Conservation (phyloP, 306 rosid species). For the Prunus dulcis region DNA sequence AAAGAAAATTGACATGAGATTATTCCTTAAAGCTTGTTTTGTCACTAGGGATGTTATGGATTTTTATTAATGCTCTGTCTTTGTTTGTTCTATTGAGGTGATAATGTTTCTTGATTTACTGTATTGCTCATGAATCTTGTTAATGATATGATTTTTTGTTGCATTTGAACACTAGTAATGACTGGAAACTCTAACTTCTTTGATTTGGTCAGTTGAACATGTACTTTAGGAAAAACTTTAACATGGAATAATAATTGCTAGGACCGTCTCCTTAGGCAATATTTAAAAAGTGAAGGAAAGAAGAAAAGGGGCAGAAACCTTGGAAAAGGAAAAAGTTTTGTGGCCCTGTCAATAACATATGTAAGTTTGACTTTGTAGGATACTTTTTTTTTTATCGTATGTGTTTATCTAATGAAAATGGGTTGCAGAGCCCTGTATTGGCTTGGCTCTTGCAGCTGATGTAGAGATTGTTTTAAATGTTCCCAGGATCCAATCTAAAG, state of each 20-base stretch:
- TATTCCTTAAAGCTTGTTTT: background rate
- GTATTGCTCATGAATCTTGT: background rate
- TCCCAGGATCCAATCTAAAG: background rate
- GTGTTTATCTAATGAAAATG: background rate
- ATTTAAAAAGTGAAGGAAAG: background rate
- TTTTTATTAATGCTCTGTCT: background rate
- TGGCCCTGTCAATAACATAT: background rate
- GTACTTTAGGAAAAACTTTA: background rate
- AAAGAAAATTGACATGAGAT: background rate
- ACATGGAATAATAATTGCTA: background rate
- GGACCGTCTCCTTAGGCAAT: background rate
- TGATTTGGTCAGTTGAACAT: background rate
- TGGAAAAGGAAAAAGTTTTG: background rate
- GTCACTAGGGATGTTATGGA: background rate
- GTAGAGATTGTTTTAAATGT: background rate
- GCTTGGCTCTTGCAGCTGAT: background rate
- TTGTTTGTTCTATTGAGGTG: background rate
- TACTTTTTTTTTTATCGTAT: background rate
- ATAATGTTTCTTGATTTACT: background rate
- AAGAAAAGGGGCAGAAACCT: background rate
- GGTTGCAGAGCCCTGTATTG: background rate
- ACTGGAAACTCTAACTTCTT: background rate
- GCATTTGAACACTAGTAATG: background rate
- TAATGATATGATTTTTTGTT: background rate
- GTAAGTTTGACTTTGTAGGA: background rate